Percentiles rank a stretch among this genome's conserved stretches.
phyloP scores from a whole-genome alignment of 2,329 filamentous ascomycete genomes.

The Purpureocillium takamizusanense region DNA sequence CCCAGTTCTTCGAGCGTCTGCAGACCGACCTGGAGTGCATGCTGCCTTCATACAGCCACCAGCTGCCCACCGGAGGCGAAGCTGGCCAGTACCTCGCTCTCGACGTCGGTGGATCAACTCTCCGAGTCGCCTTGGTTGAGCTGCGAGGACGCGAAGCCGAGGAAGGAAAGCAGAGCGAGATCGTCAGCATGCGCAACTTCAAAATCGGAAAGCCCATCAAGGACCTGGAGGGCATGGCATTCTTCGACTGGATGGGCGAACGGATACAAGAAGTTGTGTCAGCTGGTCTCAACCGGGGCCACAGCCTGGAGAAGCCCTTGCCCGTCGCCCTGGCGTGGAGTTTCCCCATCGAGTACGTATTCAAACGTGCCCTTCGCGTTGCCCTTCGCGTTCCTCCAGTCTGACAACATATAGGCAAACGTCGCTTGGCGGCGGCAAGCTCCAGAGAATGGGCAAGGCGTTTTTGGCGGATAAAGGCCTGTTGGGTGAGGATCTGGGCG shows the following conservation, averaged over 20 bases:
- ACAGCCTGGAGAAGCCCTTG: conserved; percentile 33
- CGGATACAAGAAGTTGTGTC: conserved; percentile 48
- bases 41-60: conserved; percentile 58
- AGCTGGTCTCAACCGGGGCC: conserved; percentile 27
- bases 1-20: conserved; percentile 45
- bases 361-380: not conserved
- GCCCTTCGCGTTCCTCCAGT: not conserved
- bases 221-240: conserved; percentile 45
- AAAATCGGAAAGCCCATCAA: conserved; percentile 48
- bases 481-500: conserved; percentile 49
- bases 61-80: conserved; percentile 52
- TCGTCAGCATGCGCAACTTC: conserved; percentile 46
- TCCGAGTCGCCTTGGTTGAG: conserved; percentile 56
- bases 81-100: conserved; percentile 51
- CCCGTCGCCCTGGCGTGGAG: conserved; percentile 59
- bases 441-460: conserved; percentile 58
- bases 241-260: conserved; percentile 62
- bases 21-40: conserved; percentile 46
- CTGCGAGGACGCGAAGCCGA: conserved; percentile 36
- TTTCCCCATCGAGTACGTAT: conserved; percentile 57
- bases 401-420: conserved; percentile 44
- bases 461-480: conserved; percentile 51
- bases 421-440: conserved; percentile 47
- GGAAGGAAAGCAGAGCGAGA: conserved; percentile 34
- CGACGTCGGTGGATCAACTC: conserved; percentile 61